These are phyloP conservation scores for Afroboletus lepidellus DNA, from an alignment of 1,284 basidiomycete species.

Conservation along the genomic window DNA sequence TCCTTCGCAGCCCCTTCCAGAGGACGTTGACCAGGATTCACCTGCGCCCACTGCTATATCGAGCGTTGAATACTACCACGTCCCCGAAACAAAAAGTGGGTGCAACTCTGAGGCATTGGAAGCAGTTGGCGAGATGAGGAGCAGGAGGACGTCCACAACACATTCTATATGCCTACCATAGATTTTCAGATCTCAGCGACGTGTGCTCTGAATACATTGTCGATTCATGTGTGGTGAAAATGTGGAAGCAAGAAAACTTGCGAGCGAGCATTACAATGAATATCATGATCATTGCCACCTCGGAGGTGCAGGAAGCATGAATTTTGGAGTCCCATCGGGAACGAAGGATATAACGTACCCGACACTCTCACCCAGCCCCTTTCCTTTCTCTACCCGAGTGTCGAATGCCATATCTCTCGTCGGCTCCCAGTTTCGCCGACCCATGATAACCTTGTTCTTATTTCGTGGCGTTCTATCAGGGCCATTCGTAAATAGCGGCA, in stretches of 20 bases:
- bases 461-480: slow-evolving; percentile 64
- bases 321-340: not conserved
- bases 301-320: slow-evolving; percentile 39
- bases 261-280: not conserved
- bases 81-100: slow-evolving; percentile 42
- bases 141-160: slow-evolving; percentile 25
- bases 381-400: slow-evolving; percentile 82
- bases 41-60: slow-evolving; percentile 52
- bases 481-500: slow-evolving; percentile 79
- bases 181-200: slow-evolving; percentile 32
- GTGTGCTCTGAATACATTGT: slow-evolving; percentile 17
- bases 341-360: slow-evolving; percentile 44
- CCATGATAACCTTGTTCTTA: slow-evolving; percentile 81
- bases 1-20: no score
- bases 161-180: slow-evolving; percentile 23
- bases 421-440: slow-evolving; percentile 78
- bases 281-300: slow-evolving; percentile 48
- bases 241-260: not conserved
- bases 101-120: slow-evolving; percentile 45
- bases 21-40: slow-evolving; percentile 39
- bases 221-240: not conserved
- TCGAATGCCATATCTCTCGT: slow-evolving; percentile 80
- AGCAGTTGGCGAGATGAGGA: slow-evolving; percentile 31
- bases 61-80: slow-evolving; percentile 40
- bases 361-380: slow-evolving; percentile 76